Percentiles rank a stretch among this genome's conserved stretches.
These are phyloP conservation scores for Olyra latifolia DNA, from an alignment of 176 grass and related monocot genomes.

Conservation along the genomic window DNA sequence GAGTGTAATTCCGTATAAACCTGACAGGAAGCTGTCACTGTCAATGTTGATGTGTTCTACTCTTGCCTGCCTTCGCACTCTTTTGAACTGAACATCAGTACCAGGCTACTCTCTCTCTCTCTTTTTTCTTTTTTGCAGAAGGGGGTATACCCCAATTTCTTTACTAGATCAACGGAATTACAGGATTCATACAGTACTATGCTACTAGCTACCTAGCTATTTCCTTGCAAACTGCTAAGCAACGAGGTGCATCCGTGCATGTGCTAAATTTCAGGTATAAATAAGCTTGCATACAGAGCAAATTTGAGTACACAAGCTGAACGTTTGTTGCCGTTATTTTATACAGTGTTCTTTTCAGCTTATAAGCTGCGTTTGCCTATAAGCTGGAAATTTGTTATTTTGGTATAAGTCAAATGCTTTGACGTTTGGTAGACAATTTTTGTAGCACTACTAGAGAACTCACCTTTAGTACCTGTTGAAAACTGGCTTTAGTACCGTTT, in stretches of 20 bases:
- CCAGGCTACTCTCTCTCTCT: no score
- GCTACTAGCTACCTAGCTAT: background rate
- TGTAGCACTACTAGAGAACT: no score
- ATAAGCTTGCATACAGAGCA: background rate
- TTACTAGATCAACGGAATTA: no score
- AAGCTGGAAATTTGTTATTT: no score
- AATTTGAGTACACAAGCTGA: background rate
- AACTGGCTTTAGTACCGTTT: background rate
- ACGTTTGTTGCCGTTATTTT: no score
- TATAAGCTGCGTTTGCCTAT: no score
- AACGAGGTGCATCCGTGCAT: constrained; percentile 19
- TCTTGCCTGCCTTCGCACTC: background rate
- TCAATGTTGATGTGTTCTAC: background rate
- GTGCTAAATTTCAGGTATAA: background rate
- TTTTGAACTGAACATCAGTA: background rate
- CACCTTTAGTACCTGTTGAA: background rate
- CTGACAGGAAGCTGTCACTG: background rate
- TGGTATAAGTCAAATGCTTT: no score
- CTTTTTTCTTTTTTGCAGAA: no score
- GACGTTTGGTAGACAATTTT: no score
- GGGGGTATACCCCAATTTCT: no score
- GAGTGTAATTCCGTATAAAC: background rate
- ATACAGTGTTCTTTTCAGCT: no score
- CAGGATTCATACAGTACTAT: no score
- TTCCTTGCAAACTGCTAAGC: background rate